Conservation (phyloP, 2,329 filamentous ascomycete species). For the Paradendryphiella salina region DNA sequence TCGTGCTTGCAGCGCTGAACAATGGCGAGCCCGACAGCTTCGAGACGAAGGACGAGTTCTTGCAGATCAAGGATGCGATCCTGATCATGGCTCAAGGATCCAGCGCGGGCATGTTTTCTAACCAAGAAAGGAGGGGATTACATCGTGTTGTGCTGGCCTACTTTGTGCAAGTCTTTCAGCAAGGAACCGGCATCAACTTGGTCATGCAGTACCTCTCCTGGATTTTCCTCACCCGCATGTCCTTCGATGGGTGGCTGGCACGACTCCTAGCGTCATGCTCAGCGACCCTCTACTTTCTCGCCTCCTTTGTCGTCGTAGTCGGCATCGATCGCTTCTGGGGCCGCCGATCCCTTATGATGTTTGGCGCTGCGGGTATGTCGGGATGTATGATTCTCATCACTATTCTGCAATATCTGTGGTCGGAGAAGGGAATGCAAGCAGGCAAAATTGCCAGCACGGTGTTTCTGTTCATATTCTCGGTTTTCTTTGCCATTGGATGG, state of each 20-base stretch:
- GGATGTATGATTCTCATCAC: conserved; percentile 41
- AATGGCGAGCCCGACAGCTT: conserved; percentile 30
- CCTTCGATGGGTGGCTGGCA: conserved; percentile 52
- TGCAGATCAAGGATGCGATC: conserved; percentile 44
- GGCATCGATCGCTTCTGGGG: conserved; percentile 46
- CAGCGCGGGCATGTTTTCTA: conserved; percentile 29
- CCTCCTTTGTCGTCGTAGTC: conserved; percentile 44
- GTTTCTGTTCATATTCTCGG: conserved; percentile 88
- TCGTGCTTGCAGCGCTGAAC: conserved; percentile 39
- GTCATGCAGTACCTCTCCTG: conserved; percentile 50
- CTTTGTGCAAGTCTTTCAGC: conserved; percentile 51
- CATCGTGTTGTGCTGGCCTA: conserved; percentile 51
- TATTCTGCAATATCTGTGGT: conserved; percentile 33
- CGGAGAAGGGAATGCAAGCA: conserved; percentile 17
- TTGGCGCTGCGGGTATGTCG: conserved; percentile 43
- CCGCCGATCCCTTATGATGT: conserved; percentile 42
- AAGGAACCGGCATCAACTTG: conserved; percentile 43
- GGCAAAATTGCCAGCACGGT: conserved; percentile 53
- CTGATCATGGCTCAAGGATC: conserved; percentile 37
- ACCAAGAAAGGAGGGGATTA: conserved; percentile 46
- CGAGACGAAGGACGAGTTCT: conserved; percentile 47
- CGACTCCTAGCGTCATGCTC: conserved; percentile 45
- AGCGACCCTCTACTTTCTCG: conserved; percentile 45
- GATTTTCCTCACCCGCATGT: conserved; percentile 57
- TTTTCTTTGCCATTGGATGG: conserved; percentile 89